These are phyloP conservation scores for Xylariales sp. DNA, from an alignment of 2,329 filamentous ascomycete species.

Conservation along the genomic window DNA sequence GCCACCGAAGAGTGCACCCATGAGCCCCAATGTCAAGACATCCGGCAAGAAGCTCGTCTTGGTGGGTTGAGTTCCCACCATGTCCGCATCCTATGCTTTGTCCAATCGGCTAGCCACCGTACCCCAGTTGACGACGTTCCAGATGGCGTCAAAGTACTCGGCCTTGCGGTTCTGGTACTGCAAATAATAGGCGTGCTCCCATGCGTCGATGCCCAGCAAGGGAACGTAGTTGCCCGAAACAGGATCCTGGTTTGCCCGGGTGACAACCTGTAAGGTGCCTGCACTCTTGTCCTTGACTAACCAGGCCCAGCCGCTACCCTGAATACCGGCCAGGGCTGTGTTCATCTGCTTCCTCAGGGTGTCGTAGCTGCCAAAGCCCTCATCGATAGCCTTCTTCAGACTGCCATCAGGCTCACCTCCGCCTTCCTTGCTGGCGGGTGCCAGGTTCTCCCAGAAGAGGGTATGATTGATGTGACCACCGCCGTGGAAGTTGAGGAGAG, in stretches of 20 bases:
- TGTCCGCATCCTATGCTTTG: slow-evolving; percentile 14
- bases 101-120: slow-evolving; percentile 26
- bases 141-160: slow-evolving; percentile 75
- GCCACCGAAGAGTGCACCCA: background rate
- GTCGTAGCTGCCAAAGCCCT: slow-evolving; percentile 51
- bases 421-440: slow-evolving; percentile 30
- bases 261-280: slow-evolving; percentile 52
- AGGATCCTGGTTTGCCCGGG: slow-evolving; percentile 62
- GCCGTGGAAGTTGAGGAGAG: slow-evolving; percentile 59
- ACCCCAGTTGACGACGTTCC: slow-evolving; percentile 73
- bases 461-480: slow-evolving; percentile 63
- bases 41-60: background rate
- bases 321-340: slow-evolving; percentile 50
- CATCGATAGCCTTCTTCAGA: slow-evolving; percentile 43
- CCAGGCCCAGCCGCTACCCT: slow-evolving; percentile 67
- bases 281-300: slow-evolving; percentile 48
- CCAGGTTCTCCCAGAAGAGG: slow-evolving; percentile 67
- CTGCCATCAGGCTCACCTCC: slow-evolving; percentile 46
- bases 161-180: slow-evolving; percentile 78
- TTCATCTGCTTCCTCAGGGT: slow-evolving; percentile 51
- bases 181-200: slow-evolving; percentile 56
- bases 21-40: background rate
- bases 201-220: slow-evolving; percentile 61
- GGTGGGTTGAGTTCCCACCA: background rate
- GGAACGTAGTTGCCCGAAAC: slow-evolving; percentile 43